Percentiles rank a stretch among this genome's conserved stretches.
These are phyloP conservation scores for Tetrapisispora arboricola DNA, from an alignment of 805 yeast species.

Conservation along the genomic window DNA sequence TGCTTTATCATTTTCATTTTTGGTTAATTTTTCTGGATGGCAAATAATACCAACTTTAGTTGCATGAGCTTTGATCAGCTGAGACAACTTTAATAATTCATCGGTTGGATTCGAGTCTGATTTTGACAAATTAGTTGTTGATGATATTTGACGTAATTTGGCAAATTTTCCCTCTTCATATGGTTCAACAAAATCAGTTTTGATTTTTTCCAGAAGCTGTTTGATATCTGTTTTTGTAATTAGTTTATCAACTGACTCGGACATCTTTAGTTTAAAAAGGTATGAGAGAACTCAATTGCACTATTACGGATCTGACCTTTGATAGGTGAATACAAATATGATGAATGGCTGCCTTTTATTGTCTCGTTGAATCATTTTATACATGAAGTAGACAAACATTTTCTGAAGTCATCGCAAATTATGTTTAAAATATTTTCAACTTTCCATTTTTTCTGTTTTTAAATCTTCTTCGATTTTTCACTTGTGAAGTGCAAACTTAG, in stretches of 20 bases:
- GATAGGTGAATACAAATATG: too few species aligned
- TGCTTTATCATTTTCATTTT: conserved; percentile 14
- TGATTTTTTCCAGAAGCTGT: conserved; percentile 13
- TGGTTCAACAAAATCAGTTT: conserved; percentile 17
- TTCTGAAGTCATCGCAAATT: too few species aligned
- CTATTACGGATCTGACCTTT: too few species aligned
- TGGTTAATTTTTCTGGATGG: conserved; percentile 14
- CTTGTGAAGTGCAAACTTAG: too few species aligned
- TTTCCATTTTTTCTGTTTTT: too few species aligned
- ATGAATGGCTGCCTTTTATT: too few species aligned
- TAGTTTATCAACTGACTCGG: background rate
- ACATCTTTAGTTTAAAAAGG: conserved; percentile 3
- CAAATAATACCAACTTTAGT: conserved; percentile 46
- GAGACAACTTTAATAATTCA: conserved; percentile 50
- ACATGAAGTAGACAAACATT: too few species aligned
- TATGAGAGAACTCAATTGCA: too few species aligned
- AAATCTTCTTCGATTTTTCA: too few species aligned
- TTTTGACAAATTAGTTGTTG: conserved; percentile 12
- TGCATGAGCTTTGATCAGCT: conserved; percentile 59
- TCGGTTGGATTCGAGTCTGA: conserved; percentile 17
- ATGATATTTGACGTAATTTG: conserved; percentile 14
- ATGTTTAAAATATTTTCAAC: too few species aligned
- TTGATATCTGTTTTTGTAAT: conserved; percentile 43
- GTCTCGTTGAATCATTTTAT: too few species aligned
- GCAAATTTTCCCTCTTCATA: conserved; percentile 10